Evolutionary conservation across 805 yeast species (phyloP).

Genomic region (Candida silvatica): DNA sequence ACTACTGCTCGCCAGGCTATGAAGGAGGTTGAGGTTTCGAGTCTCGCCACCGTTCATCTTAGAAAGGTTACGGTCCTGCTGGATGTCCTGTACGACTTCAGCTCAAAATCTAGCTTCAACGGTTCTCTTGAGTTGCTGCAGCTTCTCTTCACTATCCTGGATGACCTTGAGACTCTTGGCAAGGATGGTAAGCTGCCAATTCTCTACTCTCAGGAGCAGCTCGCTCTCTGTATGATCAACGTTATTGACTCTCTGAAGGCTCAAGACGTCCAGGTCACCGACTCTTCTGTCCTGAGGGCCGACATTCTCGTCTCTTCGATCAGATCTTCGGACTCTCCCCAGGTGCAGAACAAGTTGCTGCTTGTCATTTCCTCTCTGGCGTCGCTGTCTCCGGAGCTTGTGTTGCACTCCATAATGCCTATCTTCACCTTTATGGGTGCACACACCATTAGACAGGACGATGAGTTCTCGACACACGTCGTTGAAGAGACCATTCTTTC

Average conservation of each 20-base stretch:
- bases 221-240: slow-evolving; percentile 78
- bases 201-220: slow-evolving; percentile 80
- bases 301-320: slow-evolving; percentile 88
- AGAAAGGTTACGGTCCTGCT: slow-evolving; percentile 69
- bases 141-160: slow-evolving; percentile 45
- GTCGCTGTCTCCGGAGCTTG: slow-evolving; percentile 79
- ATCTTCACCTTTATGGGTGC: slow-evolving; percentile 99
- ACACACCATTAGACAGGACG: slow-evolving; percentile 92
- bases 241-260: slow-evolving; percentile 50
- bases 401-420: slow-evolving; percentile 97
- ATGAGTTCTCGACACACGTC: slow-evolving; percentile 86
- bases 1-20: slow-evolving; percentile 69
- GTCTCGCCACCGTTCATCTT: slow-evolving; percentile 70
- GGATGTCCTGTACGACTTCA: slow-evolving; percentile 60
- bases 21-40: slow-evolving; percentile 61
- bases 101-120: slow-evolving; percentile 13
- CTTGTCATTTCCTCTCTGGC: slow-evolving; percentile 85
- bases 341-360: slow-evolving; percentile 83
- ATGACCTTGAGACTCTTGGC: slow-evolving; percentile 78
- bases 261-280: slow-evolving; percentile 28
- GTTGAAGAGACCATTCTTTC: slow-evolving; percentile 85
- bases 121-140: slow-evolving; percentile 30
- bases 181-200: slow-evolving; percentile 90
- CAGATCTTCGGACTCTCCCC: slow-evolving; percentile 84
- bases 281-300: slow-evolving; percentile 67